A percentile compares a stretch with the other conserved stretches of the same genome.
phyloP scores from a whole-genome alignment of 805 yeast genomes.

The Metschnikowia santaceciliae region DNA sequence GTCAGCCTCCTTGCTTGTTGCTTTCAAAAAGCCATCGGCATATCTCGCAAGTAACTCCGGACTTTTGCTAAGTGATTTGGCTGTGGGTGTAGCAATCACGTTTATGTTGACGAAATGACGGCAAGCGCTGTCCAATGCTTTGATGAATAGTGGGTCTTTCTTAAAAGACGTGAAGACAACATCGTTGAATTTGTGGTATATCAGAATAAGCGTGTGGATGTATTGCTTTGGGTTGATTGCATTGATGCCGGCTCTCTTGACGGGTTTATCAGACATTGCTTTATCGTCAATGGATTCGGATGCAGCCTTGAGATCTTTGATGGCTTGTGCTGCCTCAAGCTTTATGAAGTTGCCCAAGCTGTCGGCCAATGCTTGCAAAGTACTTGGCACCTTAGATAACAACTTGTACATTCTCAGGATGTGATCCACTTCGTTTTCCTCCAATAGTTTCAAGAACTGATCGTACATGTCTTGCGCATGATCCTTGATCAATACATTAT shows the following conservation, averaged over 20 bases:
- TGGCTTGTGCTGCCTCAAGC: slow-evolving; percentile 42
- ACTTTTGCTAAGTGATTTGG: slow-evolving; percentile 65
- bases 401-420: slow-evolving; percentile 73
- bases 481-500: slow-evolving; percentile 68
- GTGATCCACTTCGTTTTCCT: slow-evolving; percentile 66
- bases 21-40: slow-evolving; percentile 77
- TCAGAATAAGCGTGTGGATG: slow-evolving; percentile 68
- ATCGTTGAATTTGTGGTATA: slow-evolving; percentile 62
- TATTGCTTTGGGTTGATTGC: slow-evolving; percentile 72
- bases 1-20: slow-evolving; percentile 65
- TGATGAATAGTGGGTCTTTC: slow-evolving; percentile 72
- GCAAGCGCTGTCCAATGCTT: slow-evolving; percentile 87
- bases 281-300: slow-evolving; percentile 23
- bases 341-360: slow-evolving; percentile 71
- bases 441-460: slow-evolving; percentile 73
- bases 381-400: slow-evolving; percentile 71
- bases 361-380: slow-evolving; percentile 73
- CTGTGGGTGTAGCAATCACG: slow-evolving; percentile 66
- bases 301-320: slow-evolving; percentile 48
- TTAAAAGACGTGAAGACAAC: slow-evolving; percentile 67
- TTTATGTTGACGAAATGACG: slow-evolving; percentile 79
- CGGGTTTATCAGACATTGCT: slow-evolving; percentile 14
- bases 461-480: slow-evolving; percentile 74
- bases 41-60: slow-evolving; percentile 91
- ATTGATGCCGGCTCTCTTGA: slow-evolving; percentile 19